Evolutionary conservation across 108 stramenopile genomes (phyloP), one percentile per base, ranked within the genome.

Genomic region (Fistulifera solaris): DNA sequence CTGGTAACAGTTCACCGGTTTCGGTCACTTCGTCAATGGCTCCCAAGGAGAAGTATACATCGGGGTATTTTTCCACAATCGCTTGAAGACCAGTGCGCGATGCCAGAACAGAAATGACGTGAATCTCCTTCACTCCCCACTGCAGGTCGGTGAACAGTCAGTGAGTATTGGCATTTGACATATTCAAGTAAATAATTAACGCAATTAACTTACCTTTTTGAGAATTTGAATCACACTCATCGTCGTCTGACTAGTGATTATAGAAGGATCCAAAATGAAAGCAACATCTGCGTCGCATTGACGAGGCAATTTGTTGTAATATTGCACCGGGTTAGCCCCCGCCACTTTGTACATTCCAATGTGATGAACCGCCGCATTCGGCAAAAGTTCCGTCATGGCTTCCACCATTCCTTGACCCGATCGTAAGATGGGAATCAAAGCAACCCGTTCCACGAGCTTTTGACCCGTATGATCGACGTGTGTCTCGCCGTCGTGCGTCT

Each of bases 371-470:
- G 81, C 70, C 1, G 96, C 94, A 56, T 77, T 87, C 26, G 91
- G 93, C 21, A 99, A 56, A 12, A 99, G 56, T 52, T 97, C 95
- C 42, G 94, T 73, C 95, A 99, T 95, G 14, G 88, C 61, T 38
- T 97, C 96, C 0, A 85, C 78, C 98, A 99, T 97, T 2, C 96
- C 94, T 27, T 97, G 64, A 11, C 98, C 98, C 13, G 76, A 76
- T 10, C 98, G 82, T 27, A 99, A 73, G 48, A 97, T 96, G 18
- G 98, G 98, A 38, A 99, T 79, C 17, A 99, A 59, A 0, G 95
- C 86, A 1, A 96, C 67, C 21, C 66, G 72, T 22, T 84, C 79
- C 16, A 39, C 68, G 8, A 94, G 22, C 54, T 79, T 79, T 45
- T 45, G 44, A 17, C 21, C 21, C 19, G 44, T 17, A 11, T 19